These are phyloP conservation scores for Geotrichum restrictum DNA, from an alignment of 1,139 yeast species.

Conservation along the genomic window DNA sequence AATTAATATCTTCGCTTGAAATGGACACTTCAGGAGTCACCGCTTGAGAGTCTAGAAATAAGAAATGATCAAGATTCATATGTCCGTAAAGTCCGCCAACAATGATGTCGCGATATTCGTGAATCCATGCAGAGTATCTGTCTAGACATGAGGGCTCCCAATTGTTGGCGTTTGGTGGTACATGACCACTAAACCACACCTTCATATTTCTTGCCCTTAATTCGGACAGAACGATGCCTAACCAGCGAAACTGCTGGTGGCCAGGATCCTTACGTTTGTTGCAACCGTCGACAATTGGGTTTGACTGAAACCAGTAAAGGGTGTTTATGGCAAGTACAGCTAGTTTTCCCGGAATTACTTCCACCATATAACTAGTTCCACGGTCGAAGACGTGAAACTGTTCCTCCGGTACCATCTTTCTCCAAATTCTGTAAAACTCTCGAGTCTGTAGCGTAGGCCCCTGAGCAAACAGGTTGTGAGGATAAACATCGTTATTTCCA, in stretches of 20 bases:
- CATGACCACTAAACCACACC: conserved; percentile 85
- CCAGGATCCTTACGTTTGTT: conserved; percentile 73
- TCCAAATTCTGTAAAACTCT: conserved; percentile 71
- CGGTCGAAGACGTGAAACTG: conserved; percentile 71
- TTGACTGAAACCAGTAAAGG: conserved; percentile 65
- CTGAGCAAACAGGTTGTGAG: conserved; percentile 76
- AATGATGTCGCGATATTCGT: conserved; percentile 77
- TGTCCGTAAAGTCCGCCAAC: conserved; percentile 83
- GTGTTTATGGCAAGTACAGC: conserved; percentile 79
- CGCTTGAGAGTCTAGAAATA: conserved; percentile 60
- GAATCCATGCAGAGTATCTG: conserved; percentile 70
- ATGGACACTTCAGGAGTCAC: neutral
- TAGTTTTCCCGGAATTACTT: conserved; percentile 70
- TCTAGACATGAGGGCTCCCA: conserved; percentile 67
- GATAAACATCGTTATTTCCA: conserved; percentile 86
- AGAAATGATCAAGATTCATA: conserved; percentile 83
- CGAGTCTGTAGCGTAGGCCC: conserved; percentile 85
- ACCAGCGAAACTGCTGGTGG: conserved; percentile 69
- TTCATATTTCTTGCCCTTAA: conserved; percentile 71
- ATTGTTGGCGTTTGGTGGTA: conserved; percentile 78
- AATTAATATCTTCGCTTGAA: conserved; percentile 22
- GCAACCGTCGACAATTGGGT: conserved; percentile 80
- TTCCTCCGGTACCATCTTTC: conserved; percentile 66
- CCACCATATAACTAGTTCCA: conserved; percentile 71
- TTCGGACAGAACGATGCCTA: conserved; percentile 69